Conservation (phyloP, 1,284 basidiomycete genomes). For the Schizophyllum amplum region DNA sequence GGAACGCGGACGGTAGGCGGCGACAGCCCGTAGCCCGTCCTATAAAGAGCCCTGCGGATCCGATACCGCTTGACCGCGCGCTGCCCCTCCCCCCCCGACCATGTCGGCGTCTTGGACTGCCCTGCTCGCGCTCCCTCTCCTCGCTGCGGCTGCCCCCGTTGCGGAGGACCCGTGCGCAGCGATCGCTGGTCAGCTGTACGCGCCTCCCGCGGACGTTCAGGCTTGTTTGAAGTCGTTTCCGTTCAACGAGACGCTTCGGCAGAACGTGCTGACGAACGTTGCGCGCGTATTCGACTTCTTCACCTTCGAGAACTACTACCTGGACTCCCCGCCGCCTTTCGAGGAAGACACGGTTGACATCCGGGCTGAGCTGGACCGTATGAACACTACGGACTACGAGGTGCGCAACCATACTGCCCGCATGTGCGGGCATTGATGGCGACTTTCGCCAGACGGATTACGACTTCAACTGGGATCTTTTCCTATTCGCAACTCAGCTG, state of each 20-base stretch:
- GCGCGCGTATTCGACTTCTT: slow-evolving; percentile 55
- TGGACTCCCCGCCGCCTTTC: slow-evolving; percentile 51
- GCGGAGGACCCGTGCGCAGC: slow-evolving; percentile 38
- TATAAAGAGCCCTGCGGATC: background rate
- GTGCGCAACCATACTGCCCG: slow-evolving; percentile 21
- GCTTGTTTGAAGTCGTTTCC: slow-evolving; percentile 54
- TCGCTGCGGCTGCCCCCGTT: slow-evolving; percentile 12
- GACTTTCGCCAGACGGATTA: slow-evolving; percentile 39
- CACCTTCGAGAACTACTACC: slow-evolving; percentile 57
- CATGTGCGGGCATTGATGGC: slow-evolving; percentile 3
- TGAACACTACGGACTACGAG: slow-evolving; percentile 39
- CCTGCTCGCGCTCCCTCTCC: background rate
- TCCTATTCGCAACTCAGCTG: slow-evolving; percentile 45
- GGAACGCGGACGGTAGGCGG: background rate
- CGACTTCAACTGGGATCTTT: slow-evolving; percentile 54
- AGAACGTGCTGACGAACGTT: slow-evolving; percentile 48
- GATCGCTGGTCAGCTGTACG: slow-evolving; percentile 41
- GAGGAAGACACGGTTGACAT: slow-evolving; percentile 54
- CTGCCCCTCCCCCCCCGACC: background rate
- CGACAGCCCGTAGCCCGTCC: background rate
- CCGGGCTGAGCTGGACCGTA: slow-evolving; percentile 35
- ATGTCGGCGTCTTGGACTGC: background rate
- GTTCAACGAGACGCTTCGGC: slow-evolving; percentile 54
- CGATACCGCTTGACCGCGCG: background rate
- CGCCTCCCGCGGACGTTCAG: slow-evolving; percentile 43